Base-by-base conservation (phyloP, 352 stramenopile species). In the Phytopythium montanum region DNA sequence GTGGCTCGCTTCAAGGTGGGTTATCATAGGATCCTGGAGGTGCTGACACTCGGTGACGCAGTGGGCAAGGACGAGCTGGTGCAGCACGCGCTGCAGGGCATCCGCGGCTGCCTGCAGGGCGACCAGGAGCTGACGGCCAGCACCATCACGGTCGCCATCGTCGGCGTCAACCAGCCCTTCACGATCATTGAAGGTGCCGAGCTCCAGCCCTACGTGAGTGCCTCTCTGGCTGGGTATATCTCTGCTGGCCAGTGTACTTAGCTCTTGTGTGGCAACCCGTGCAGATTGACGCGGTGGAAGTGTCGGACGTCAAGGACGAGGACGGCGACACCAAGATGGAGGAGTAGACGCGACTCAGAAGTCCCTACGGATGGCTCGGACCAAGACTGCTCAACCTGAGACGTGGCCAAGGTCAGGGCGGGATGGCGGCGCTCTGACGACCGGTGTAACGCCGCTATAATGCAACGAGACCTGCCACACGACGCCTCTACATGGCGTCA, bases 81-180 rank as follows among this genome's bases (percentile, higher is more conserved):
- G 66, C 97, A 99, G 72, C 97, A 99, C 80, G 97, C 95, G 33
- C 73, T 99, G 41, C 96, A 98, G 70, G 97, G 94, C 2, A 82
- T 99, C 60, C 90, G 95, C 34, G 97, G 96, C 65, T 99, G 95
- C 65, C 88, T 99, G n/a, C 87, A 95, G 60, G 94, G 92, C 39
- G 95, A 99, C 77, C 92, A 95, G 72, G 95, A 99, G 61, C 79
- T 99, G 51, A 98, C 92, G 42, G 79, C 79, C 38, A 92, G 92
- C 49, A 99, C 96, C 79, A 85, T 95, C 34, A 90, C 86, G 52
- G 85, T 99, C 66, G 90, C 87, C 2, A 76, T 99, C 66, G 92
- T 99, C n/a, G 96, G 95, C 44, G 87, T 95, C 58, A 87, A 97
- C 68, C 75, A 98, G 62, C 83, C 87, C 51, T 98, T 98, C 69